These are phyloP conservation scores for Waltergamsia citrina DNA, from an alignment of 2,329 filamentous ascomycete genomes.

Conservation along the genomic window DNA sequence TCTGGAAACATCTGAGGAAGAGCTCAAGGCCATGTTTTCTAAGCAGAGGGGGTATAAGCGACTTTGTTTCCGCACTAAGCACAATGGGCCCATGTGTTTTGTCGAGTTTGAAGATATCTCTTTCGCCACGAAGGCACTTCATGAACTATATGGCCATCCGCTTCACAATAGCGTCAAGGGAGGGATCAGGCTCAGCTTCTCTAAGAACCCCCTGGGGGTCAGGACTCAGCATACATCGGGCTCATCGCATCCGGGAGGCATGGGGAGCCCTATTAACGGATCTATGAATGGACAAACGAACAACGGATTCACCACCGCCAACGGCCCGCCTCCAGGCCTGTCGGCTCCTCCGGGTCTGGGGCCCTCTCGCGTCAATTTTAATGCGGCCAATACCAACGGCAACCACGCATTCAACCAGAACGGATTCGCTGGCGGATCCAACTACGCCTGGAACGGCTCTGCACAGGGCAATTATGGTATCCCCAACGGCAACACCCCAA, in stretches of 20 bases:
- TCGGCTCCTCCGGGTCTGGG: conserved; percentile 63
- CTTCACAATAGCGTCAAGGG: conserved; percentile 91
- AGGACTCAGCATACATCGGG: conserved; percentile 58
- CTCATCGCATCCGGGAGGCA: conserved; percentile 10
- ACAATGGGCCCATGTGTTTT: conserved; percentile 96
- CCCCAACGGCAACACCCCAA: neutral
- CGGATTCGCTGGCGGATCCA: conserved; percentile 9
- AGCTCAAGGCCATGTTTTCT: conserved; percentile 87
- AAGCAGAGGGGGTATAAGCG: conserved; percentile 93
- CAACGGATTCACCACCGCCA: conserved; percentile 57
- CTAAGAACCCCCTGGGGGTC: conserved; percentile 92
- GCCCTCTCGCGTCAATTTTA: conserved; percentile 10
- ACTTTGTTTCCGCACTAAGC: conserved; percentile 88
- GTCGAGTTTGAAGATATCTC: conserved; percentile 95
- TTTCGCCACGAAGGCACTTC: conserved; percentile 82
- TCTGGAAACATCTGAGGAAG: conserved; percentile 86
- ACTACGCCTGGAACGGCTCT: conserved; percentile 9
- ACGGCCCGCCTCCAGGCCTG: conserved; percentile 75
- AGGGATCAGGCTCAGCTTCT: conserved; percentile 91
- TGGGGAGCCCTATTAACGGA: conserved; percentile 13
- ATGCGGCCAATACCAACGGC: conserved; percentile 2
- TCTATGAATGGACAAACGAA: conserved; percentile 14
- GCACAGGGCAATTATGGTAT: conserved; percentile 1
- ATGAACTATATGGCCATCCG: conserved; percentile 78
- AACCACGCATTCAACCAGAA: conserved; percentile 8